Evolutionary conservation across 164 flowering plant species (phyloP).

Genomic region (Protea cynaroides): DNA sequence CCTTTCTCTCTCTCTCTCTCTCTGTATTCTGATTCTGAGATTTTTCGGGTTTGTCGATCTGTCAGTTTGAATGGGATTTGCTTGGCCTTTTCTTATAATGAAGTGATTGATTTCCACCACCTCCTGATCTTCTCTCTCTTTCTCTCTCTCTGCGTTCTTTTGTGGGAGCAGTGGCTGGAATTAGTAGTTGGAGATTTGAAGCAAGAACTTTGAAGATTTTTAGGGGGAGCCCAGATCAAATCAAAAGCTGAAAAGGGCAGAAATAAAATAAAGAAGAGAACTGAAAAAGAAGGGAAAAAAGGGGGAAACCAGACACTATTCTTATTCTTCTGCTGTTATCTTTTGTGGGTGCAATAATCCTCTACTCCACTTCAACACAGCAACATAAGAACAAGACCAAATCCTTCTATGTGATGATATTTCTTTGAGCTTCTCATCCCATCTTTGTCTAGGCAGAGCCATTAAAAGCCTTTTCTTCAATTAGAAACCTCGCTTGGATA

Average conservation of each 20-base stretch:
- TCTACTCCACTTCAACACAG: not conserved
- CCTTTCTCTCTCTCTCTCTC: slow-evolving; percentile 7
- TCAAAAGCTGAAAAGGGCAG: slow-evolving; percentile 8
- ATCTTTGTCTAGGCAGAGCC: not conserved
- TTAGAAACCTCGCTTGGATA: slow-evolving; percentile 7
- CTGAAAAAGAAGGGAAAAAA: slow-evolving; percentile 7
- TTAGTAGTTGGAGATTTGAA: slow-evolving; percentile 37
- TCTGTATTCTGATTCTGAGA: slow-evolving; percentile 8
- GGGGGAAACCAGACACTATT: slow-evolving; percentile 6
- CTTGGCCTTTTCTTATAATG: slow-evolving; percentile 42
- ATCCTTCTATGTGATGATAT: not conserved
- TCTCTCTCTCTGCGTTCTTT: slow-evolving; percentile 1
- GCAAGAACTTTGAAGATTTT: slow-evolving; percentile 29
- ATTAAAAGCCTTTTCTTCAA: slow-evolving; percentile 13
- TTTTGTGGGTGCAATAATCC: not conserved
- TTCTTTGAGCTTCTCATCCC: not conserved
- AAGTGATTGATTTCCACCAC: slow-evolving; percentile 14
- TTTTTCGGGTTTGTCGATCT: slow-evolving; percentile 36
- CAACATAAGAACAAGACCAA: not conserved
- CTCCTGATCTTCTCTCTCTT: slow-evolving; percentile 17
- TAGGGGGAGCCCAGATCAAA: slow-evolving; percentile 17
- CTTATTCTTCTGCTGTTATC: not conserved
- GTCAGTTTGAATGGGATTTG: slow-evolving; percentile 60
- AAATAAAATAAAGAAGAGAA: slow-evolving; percentile 1
- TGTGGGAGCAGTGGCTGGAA: slow-evolving; percentile 25